These are phyloP conservation scores for Porodaedalea pini DNA, from an alignment of 1,284 basidiomycete genomes.

Conservation along the genomic window DNA sequence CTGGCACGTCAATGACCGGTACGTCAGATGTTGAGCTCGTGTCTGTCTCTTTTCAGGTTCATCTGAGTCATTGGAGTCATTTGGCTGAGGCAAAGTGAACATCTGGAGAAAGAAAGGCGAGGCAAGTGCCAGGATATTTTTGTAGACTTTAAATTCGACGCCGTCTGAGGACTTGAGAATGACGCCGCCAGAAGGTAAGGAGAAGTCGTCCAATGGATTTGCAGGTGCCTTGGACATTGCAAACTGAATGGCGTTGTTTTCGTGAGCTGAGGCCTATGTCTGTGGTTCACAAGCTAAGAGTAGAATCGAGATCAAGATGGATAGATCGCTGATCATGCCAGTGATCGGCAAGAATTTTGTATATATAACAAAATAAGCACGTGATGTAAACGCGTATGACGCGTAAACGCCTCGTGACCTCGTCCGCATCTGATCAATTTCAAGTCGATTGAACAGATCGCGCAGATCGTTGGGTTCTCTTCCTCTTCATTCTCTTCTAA, in stretches of 20 bases:
- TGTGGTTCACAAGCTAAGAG: background rate
- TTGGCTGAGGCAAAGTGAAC: conserved; percentile 26
- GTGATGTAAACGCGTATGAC: no score
- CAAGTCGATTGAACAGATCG: no score
- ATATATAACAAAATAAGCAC: no score
- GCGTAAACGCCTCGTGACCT: no score
- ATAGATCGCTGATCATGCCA: background rate
- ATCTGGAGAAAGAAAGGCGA: conserved; percentile 29
- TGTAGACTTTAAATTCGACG: conserved; percentile 26
- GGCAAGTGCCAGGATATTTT: conserved; percentile 24
- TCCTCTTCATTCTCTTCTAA: no score
- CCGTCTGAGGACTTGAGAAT: conserved; percentile 24
- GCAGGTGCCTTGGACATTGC: background rate
- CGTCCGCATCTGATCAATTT: no score
- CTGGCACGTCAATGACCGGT: conserved; percentile 49
- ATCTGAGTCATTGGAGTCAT: background rate
- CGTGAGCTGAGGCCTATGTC: background rate
- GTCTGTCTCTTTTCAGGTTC: background rate
- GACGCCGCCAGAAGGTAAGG: conserved; percentile 19
- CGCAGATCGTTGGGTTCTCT: no score
- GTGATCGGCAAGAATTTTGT: background rate
- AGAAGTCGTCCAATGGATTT: background rate
- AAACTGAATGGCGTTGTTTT: no score
- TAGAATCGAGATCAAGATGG: background rate
- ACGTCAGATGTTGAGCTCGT: conserved; percentile 27